Conservation (phyloP, 345 rosid genomes). For the Barbarea vulgaris region DNA sequence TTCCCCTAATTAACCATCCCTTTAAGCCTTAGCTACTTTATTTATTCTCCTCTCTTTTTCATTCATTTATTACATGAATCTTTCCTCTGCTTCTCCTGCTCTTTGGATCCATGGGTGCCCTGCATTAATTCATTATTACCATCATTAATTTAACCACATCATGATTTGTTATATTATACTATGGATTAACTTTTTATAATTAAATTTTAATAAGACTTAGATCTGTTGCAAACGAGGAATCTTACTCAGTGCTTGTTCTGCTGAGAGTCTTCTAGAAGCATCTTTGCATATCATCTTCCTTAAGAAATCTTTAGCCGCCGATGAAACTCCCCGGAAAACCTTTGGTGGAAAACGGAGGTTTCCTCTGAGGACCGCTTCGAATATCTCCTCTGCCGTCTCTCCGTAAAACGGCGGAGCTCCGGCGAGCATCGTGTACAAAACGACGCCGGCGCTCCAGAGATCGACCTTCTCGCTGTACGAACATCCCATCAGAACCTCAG, state of each 20-base stretch:
- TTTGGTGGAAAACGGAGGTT: slow-evolving; percentile 66
- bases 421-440: slow-evolving; percentile 70
- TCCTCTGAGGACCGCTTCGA: slow-evolving; percentile 64
- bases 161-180: too few species aligned
- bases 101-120: slow-evolving; percentile 68
- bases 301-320: slow-evolving; percentile 68
- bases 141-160: too few species aligned
- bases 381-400: slow-evolving; percentile 63
- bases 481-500: slow-evolving; percentile 72
- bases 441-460: slow-evolving; percentile 81
- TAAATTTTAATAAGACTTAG: background rate
- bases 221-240: background rate
- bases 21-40: too few species aligned
- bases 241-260: slow-evolving; percentile 81
- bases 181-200: background rate
- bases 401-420: slow-evolving; percentile 79
- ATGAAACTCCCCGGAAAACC: slow-evolving; percentile 52
- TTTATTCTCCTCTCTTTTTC: background rate
- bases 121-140: slow-evolving; percentile 19
- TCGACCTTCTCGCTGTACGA: slow-evolving; percentile 70
- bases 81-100: slow-evolving; percentile 52
- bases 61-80: slow-evolving; percentile 23
- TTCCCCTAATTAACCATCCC: too few species aligned
- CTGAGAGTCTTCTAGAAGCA: slow-evolving; percentile 66
- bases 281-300: slow-evolving; percentile 79